Conservation (phyloP, 768 basidiomycete genomes). For the Collybia sordida region DNA sequence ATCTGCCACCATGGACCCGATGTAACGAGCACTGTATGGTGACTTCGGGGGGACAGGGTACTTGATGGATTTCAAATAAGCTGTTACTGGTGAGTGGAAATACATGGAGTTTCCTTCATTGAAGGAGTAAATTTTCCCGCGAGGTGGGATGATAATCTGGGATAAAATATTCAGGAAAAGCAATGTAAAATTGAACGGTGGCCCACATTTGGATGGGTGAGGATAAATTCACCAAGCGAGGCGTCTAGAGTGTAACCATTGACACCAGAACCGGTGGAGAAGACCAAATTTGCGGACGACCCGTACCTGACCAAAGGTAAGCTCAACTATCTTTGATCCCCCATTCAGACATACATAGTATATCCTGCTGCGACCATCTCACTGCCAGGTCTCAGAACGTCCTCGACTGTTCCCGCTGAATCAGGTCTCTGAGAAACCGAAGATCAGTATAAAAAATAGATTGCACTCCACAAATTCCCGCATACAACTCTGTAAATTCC, state of each 20-base stretch:
- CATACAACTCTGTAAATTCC: conserved; percentile 91
- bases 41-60: conserved; percentile 74
- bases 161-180: conserved; percentile 2
- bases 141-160: conserved; percentile 87
- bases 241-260: conserved; percentile 98
- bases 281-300: conserved; percentile 93
- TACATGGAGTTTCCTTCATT: conserved; percentile 98
- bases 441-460: not conserved
- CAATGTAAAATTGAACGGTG: conserved; percentile 1
- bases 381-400: conserved; percentile 90
- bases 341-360: conserved; percentile 71
- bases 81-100: conserved; percentile 78
- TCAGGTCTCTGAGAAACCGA: conserved; percentile 54
- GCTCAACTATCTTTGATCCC: conserved; percentile 1
- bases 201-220: conserved; percentile 92
- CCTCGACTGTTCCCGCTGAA: conserved; percentile 76
- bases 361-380: conserved; percentile 99
- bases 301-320: conserved; percentile 52
- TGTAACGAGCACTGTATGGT: conserved; percentile 91
- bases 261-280: conserved; percentile 93
- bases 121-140: conserved; percentile 99
- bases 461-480: conserved; percentile 11
- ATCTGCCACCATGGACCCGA: conserved; percentile 99
- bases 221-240: conserved; percentile 94
- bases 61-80: conserved; percentile 91